Conservation (phyloP, 208 protist species). For the Vickermania ingenoplastis region DNA sequence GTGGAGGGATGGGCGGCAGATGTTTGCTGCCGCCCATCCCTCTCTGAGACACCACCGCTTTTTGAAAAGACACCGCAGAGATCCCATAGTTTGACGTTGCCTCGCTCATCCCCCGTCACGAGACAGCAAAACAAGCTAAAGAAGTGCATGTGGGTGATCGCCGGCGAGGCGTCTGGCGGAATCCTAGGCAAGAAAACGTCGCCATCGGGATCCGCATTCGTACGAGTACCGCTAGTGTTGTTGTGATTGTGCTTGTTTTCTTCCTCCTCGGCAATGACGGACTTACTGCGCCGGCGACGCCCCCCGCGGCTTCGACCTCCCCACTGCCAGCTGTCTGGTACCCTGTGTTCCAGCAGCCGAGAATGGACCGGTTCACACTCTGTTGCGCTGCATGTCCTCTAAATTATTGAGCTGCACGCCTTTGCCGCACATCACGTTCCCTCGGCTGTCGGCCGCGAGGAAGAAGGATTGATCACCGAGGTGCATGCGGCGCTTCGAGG, state of each 20-base stretch:
- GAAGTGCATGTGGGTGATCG: conserved; percentile 23
- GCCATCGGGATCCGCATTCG: too few species aligned
- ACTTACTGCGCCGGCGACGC: not conserved
- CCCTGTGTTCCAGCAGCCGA: not conserved
- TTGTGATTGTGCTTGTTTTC: not conserved
- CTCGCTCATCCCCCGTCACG: conserved; percentile 19
- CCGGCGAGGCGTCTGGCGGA: not conserved
- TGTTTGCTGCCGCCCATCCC: not conserved
- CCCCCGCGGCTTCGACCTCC: not conserved
- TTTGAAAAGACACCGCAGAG: conserved; percentile 7
- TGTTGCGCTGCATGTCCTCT: not conserved
- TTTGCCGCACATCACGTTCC: not conserved
- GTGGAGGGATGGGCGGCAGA: not conserved
- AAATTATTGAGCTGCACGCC: not conserved
- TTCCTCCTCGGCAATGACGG: not conserved
- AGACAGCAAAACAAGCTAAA: conserved; percentile 12
- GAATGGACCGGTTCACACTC: not conserved
- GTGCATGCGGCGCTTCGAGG: not conserved
- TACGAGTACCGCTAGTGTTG: not conserved
- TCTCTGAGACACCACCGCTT: not conserved
- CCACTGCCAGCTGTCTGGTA: not conserved
- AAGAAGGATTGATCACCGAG: not conserved
- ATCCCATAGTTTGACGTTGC: conserved; percentile 28
- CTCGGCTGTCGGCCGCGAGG: not conserved
- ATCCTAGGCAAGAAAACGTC: not conserved